Percentiles rank a stretch among this genome's conserved stretches.
Conservation (phyloP, 345 rosid genomes). For the Viola odorata region DNA sequence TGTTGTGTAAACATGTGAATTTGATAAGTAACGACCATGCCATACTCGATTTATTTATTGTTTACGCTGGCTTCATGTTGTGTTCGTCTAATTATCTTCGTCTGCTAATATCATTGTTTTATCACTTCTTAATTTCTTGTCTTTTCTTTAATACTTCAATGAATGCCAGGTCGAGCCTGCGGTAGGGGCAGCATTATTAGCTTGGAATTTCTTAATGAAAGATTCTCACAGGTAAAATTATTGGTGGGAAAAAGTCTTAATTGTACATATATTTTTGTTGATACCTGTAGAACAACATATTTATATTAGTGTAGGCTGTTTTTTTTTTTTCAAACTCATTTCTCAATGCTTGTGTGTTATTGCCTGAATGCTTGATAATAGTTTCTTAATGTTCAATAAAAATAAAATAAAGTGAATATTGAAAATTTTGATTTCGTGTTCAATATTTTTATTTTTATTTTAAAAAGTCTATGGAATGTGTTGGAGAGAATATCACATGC, state of each 20-base stretch:
- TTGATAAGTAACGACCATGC: no score
- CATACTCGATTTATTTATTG: no score
- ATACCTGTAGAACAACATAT: neutral
- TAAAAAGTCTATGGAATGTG: no score
- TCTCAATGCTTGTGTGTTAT: no score
- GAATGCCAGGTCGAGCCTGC: conserved; percentile 67
- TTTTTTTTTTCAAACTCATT: neutral
- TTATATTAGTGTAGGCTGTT: neutral
- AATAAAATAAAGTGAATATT: no score
- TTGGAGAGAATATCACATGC: no score
- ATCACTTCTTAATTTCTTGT: neutral
- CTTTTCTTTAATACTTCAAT: neutral
- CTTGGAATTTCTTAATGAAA: conserved; percentile 42
- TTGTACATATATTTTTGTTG: conserved; percentile 4
- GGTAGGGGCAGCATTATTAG: conserved; percentile 66
- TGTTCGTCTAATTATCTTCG: neutral
- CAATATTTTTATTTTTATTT: no score
- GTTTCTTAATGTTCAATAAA: no score
- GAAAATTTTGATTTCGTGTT: no score
- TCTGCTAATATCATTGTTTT: neutral
- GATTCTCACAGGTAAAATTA: conserved; percentile 8
- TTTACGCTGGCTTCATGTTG: no score
- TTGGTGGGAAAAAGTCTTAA: neutral
- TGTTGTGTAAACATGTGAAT: no score
- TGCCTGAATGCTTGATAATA: no score